These are phyloP conservation scores for Claviceps fusiformis DNA, from an alignment of 2,329 filamentous ascomycete species.

Conservation along the genomic window DNA sequence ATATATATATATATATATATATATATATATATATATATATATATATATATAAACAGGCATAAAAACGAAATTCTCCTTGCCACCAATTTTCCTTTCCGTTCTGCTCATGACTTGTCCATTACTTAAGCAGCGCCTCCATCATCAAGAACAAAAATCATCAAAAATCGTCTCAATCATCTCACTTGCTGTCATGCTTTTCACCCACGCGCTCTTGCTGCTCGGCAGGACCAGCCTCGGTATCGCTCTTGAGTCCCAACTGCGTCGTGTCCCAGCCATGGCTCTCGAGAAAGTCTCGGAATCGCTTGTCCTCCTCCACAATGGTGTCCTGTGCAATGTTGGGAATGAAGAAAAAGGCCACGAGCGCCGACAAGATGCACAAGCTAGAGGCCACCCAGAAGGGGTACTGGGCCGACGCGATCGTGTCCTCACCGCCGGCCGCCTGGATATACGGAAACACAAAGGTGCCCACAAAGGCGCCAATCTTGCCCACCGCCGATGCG, in stretches of 20 bases:
- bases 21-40: no score
- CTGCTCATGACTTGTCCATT: no score
- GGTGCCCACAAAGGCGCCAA: slow-evolving; percentile 74
- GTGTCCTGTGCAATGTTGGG: slow-evolving; percentile 77
- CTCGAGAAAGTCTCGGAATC: slow-evolving; percentile 62
- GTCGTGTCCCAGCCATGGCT: slow-evolving; percentile 62
- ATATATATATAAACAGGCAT: no score
- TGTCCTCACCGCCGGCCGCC: slow-evolving; percentile 36
- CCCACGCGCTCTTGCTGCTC: background rate
- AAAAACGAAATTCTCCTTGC: no score
- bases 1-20: no score
- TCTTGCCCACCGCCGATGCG: slow-evolving; percentile 60
- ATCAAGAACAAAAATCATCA: no score
- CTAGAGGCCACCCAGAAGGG: slow-evolving; percentile 78
- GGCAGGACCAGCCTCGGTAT: background rate
- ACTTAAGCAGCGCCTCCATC: no score
- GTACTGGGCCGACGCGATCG: slow-evolving; percentile 56
- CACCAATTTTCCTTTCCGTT: no score
- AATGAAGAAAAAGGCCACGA: slow-evolving; percentile 43
- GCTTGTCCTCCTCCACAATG: slow-evolving; percentile 61
- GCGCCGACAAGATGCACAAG: slow-evolving; percentile 63
- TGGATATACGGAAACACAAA: slow-evolving; percentile 52
- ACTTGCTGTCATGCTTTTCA: background rate
- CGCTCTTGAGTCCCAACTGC: slow-evolving; percentile 27
- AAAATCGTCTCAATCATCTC: no score